Conservation (phyloP, 1,284 basidiomycete species). For the Gymnopus androsaceus region DNA sequence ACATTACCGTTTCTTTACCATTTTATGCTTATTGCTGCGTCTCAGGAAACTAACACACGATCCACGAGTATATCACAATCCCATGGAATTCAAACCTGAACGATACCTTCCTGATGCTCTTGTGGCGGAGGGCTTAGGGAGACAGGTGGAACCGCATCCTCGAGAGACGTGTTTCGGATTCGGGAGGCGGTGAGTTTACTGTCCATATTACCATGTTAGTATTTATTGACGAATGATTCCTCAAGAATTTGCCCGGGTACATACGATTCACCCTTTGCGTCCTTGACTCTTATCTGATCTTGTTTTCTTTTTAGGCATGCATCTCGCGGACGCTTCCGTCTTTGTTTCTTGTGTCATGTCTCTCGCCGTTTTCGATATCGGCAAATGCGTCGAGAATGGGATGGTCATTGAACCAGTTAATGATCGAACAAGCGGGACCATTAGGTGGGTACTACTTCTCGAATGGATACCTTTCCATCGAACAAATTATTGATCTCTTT, state of each 20-base stretch:
- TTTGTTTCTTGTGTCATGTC: slow-evolving; percentile 58
- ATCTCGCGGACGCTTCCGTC: slow-evolving; percentile 58
- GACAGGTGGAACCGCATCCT: slow-evolving; percentile 52
- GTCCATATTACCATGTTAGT: slow-evolving; percentile 4
- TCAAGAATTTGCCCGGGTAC: slow-evolving; percentile 58
- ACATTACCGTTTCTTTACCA: background rate
- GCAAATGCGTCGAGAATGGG: slow-evolving; percentile 46
- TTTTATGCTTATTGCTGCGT: background rate
- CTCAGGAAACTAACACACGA: slow-evolving; percentile 52
- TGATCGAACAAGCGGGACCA: slow-evolving; percentile 57
- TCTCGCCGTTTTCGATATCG: slow-evolving; percentile 54
- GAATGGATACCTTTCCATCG: background rate
- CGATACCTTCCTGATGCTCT: slow-evolving; percentile 43
- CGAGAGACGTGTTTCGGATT: slow-evolving; percentile 43
- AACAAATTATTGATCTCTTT: background rate
- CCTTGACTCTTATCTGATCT: background rate
- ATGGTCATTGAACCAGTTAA: slow-evolving; percentile 49
- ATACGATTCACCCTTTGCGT: slow-evolving; percentile 9
- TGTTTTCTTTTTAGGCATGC: slow-evolving; percentile 36
- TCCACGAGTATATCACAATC: slow-evolving; percentile 45
- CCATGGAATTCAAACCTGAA: slow-evolving; percentile 46
- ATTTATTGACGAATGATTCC: background rate
- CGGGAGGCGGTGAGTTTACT: slow-evolving; percentile 52
- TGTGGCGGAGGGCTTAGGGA: slow-evolving; percentile 20
- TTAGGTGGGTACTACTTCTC: slow-evolving; percentile 41